Evolutionary conservation across 805 yeast genomes (phyloP).

Genomic region (Cyberlindnera mississippiensis): DNA sequence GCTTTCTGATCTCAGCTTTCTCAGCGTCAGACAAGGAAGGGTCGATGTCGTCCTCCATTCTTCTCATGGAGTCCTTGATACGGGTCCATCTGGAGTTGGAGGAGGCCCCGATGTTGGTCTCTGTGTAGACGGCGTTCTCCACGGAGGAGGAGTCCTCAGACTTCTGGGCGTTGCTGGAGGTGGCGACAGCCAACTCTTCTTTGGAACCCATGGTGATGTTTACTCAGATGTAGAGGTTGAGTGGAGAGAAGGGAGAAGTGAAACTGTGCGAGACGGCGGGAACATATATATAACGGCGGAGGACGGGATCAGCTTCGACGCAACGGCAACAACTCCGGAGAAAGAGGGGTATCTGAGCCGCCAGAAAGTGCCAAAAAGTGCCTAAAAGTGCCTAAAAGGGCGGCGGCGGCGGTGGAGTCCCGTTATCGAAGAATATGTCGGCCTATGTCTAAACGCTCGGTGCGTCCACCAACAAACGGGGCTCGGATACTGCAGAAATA

Average conservation of each 20-base stretch:
- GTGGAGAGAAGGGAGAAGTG: neutral
- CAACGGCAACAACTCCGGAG: too few relatives aligned
- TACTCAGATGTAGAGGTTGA: neutral
- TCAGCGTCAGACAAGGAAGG: constrained; percentile 39
- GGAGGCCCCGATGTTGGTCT: constrained; percentile 10
- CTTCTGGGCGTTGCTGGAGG: constrained; percentile 13
- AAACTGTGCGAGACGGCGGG: neutral
- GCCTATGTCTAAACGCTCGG: too few relatives aligned
- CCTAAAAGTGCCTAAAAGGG: too few relatives aligned
- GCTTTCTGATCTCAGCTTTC: constrained; percentile 28
- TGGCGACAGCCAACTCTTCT: constrained; percentile 6
- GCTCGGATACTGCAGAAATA: too few relatives aligned
- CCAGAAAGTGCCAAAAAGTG: too few relatives aligned
- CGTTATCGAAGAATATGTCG: too few relatives aligned
- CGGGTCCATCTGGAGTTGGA: constrained; percentile 23
- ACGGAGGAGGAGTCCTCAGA: constrained; percentile 21
- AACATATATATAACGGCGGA: neutral
- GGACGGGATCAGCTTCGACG: too few relatives aligned
- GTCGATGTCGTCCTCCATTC: constrained; percentile 34
- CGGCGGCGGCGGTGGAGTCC: too few relatives aligned
- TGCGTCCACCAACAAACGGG: too few relatives aligned
- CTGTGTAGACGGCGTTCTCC: constrained; percentile 21
- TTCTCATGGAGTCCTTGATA: constrained; percentile 32
- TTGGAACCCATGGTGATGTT: constrained; percentile 9
- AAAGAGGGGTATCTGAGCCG: too few relatives aligned